Conservation (phyloP, 306 rosid species). For the Pueraria montana region DNA sequence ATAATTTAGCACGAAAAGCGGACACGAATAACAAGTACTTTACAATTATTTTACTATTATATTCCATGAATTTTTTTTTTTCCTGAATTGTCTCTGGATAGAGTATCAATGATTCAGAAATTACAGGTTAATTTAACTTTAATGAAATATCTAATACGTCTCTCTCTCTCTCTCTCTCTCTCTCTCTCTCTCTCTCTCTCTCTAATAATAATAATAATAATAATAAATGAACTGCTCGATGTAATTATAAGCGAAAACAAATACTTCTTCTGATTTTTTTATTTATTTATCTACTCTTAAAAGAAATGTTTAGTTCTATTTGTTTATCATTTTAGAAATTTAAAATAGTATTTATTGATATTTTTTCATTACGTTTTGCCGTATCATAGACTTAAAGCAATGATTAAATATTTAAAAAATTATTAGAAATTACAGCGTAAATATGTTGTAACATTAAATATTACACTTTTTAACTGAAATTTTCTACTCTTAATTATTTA, state of each 20-base stretch:
- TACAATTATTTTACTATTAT: background rate
- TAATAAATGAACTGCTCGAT: background rate
- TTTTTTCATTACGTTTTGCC: background rate
- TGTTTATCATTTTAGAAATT: no score
- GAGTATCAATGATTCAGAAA: background rate
- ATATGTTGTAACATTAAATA: background rate
- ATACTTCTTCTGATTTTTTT: background rate
- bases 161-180: background rate
- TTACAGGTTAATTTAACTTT: background rate
- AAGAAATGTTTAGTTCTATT: no score
- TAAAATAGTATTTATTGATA: no score
- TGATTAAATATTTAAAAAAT: no score
- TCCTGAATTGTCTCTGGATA: background rate
- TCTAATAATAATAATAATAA: background rate
- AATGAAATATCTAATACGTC: background rate
- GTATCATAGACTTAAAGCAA: no score
- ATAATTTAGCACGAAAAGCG: background rate
- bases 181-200: no score
- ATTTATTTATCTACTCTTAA: background rate
- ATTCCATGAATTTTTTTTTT: background rate
- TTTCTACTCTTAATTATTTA: background rate
- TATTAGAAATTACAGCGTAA: no score
- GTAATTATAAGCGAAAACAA: background rate
- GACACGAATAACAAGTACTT: slow-evolving; percentile 5
- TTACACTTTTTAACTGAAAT: background rate